These are phyloP conservation scores for Saturnispora gosingensis DNA, from an alignment of 805 yeast species.

Conservation along the genomic window DNA sequence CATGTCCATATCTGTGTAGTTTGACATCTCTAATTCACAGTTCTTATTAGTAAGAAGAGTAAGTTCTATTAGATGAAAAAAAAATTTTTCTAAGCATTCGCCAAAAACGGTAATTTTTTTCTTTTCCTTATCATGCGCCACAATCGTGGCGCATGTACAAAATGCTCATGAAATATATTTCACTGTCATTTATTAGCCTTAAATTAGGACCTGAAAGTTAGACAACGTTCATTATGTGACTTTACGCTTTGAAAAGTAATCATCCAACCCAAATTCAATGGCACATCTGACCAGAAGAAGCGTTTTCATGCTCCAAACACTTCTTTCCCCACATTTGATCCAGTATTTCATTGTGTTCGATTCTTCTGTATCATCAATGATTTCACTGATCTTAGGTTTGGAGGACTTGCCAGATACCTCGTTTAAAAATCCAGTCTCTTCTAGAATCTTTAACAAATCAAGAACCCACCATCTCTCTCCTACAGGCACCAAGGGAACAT, in stretches of 20 bases:
- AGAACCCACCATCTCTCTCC: slow-evolving; percentile 51
- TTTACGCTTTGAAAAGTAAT: slow-evolving; percentile 32
- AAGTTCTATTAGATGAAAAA: neutral
- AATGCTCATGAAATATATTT: neutral
- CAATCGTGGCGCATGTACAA: neutral
- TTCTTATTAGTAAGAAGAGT: slow-evolving; percentile 25
- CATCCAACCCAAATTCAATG: slow-evolving; percentile 82
- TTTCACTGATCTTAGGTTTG: neutral
- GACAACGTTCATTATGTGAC: neutral
- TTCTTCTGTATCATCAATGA: slow-evolving; percentile 34
- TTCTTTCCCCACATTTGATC: slow-evolving; percentile 82
- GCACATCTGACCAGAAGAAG: slow-evolving; percentile 80
- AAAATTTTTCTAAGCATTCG: neutral
- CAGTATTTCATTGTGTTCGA: slow-evolving; percentile 59
- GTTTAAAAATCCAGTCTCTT: slow-evolving; percentile 49
- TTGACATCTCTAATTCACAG: slow-evolving; percentile 30
- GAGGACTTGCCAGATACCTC: neutral
- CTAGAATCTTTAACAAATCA: slow-evolving; percentile 70
- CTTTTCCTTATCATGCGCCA: neutral
- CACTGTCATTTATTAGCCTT: neutral
- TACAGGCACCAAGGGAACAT: slow-evolving; percentile 86
- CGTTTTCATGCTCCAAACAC: slow-evolving; percentile 88
- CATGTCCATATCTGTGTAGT: slow-evolving; percentile 35
- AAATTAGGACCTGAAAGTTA: neutral
- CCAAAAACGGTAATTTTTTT: neutral